Conservation (phyloP, 345 rosid species). For the Draba incana region DNA sequence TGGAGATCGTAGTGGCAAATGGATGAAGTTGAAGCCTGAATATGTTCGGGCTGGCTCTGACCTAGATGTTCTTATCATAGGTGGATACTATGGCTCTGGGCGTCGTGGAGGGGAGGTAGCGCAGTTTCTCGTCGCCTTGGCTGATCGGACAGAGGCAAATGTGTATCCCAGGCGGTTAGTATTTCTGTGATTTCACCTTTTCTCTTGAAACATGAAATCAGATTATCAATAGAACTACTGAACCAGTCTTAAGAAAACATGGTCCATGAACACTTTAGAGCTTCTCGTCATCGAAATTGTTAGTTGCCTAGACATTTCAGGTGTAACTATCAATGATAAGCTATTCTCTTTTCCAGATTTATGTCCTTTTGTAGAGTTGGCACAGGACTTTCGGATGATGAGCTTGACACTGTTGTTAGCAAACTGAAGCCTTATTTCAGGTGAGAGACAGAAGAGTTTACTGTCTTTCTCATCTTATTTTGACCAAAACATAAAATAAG, state of each 20-base stretch:
- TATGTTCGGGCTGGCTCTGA: conserved; percentile 86
- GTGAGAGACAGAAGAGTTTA: conserved; percentile 40
- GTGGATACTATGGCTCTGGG: conserved; percentile 99
- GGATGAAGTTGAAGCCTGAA: conserved; percentile 96
- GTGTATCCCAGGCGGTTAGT: conserved; percentile 73
- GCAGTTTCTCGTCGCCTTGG: conserved; percentile 89
- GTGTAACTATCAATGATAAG: conserved; percentile 9
- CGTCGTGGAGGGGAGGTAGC: conserved; percentile 98
- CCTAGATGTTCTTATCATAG: conserved; percentile 90
- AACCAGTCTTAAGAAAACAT: conserved; percentile 4
- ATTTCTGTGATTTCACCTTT: conserved; percentile 14
- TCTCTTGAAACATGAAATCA: background rate
- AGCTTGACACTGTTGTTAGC: conserved; percentile 71
- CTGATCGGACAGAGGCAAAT: conserved; percentile 68
- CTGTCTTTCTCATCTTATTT: conserved; percentile 14
- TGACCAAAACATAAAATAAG: background rate
- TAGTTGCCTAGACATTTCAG: background rate
- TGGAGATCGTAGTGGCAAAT: conserved; percentile 94
- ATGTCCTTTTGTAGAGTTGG: conserved; percentile 97
- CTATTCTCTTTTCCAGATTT: conserved; percentile 62
- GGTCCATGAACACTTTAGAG: background rate
- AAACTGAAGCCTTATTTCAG: conserved; percentile 95
- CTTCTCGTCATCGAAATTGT: background rate
- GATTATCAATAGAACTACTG: conserved; percentile 1
- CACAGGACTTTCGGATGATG: conserved; percentile 88